Conservation (phyloP, 1,284 basidiomycete species). For the Rhodofomes roseus region DNA sequence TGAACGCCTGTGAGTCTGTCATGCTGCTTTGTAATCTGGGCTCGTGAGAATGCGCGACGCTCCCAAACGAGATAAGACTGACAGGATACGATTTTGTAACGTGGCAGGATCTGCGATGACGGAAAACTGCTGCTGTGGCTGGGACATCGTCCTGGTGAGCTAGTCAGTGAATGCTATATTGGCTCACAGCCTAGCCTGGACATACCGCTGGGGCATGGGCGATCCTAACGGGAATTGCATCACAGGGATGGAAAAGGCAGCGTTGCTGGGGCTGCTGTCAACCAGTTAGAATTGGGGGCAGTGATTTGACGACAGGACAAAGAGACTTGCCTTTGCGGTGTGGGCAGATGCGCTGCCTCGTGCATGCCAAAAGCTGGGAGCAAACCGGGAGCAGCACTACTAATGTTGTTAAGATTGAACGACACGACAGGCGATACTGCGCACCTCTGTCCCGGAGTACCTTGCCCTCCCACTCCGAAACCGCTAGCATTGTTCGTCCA, state of each 20-base stretch:
- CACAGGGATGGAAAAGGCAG: slow-evolving; percentile 36
- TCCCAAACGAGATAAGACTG: neutral
- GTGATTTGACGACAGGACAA: neutral
- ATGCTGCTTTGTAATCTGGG: neutral
- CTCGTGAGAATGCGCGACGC: neutral
- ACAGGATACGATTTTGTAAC: neutral
- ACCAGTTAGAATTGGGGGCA: neutral
- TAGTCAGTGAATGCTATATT: neutral
- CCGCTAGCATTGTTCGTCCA: slow-evolving; percentile 8
- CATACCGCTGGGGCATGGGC: slow-evolving; percentile 40
- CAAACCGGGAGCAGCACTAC: slow-evolving; percentile 1
- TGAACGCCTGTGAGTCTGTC: slow-evolving; percentile 27
- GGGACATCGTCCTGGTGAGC: neutral
- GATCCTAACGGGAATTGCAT: slow-evolving; percentile 35
- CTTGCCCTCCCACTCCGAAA: neutral
- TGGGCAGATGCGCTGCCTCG: slow-evolving; percentile 47
- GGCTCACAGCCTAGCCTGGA: neutral
- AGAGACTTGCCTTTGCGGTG: slow-evolving; percentile 54
- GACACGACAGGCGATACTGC: neutral
- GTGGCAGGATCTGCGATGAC: neutral
- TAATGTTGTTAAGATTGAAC: neutral
- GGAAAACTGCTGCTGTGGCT: neutral
- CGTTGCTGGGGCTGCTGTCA: slow-evolving; percentile 43
- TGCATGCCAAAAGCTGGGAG: slow-evolving; percentile 19
- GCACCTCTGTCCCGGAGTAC: slow-evolving; percentile 6